A percentile compares a stretch with the other conserved stretches of the same genome.
Evolutionary conservation across 768 basidiomycete species (phyloP).

Genomic region (Leucocoprinus birnbaumii): DNA sequence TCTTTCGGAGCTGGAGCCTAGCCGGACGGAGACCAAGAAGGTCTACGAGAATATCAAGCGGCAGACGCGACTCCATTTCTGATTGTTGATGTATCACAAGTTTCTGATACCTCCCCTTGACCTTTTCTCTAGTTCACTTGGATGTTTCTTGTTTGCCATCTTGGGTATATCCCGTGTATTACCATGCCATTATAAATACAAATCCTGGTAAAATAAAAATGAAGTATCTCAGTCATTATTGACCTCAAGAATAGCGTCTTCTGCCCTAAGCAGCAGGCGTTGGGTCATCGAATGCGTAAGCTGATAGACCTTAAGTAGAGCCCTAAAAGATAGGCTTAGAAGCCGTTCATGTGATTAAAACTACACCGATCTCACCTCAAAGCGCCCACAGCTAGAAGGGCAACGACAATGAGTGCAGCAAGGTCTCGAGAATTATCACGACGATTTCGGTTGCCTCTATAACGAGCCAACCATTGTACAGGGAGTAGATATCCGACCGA

Average conservation of each 20-base stretch:
- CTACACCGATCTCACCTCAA: constrained; percentile 43
- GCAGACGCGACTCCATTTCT: constrained; percentile 72
- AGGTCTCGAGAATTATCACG: constrained; percentile 59
- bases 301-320: constrained; percentile 67
- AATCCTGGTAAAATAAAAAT: background rate
- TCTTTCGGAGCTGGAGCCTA: constrained; percentile 62
- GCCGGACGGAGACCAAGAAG: constrained; percentile 57
- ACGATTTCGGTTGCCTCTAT: constrained; percentile 51
- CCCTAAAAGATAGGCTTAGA: constrained; percentile 35
- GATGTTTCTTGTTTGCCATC: background rate
- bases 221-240: constrained; percentile 20
- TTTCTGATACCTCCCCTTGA: constrained; percentile 14
- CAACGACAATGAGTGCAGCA: constrained; percentile 61
- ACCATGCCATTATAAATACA: constrained; percentile 8
- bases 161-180: constrained; percentile 6
- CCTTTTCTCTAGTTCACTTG: constrained; percentile 10
- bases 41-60: constrained; percentile 72
- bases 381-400: constrained; percentile 59
- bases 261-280: constrained; percentile 63
- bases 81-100: too few species aligned
- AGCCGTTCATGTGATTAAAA: background rate
- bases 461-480: constrained; percentile 67
- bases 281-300: constrained; percentile 59
- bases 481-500: constrained; percentile 64
- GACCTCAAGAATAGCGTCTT: constrained; percentile 81